A percentile compares a stretch with the other conserved stretches of the same genome.
Evolutionary conservation across 225 moss, liverwort and hornwort genomes (phyloP).

Genomic region (Ulota crispa): DNA sequence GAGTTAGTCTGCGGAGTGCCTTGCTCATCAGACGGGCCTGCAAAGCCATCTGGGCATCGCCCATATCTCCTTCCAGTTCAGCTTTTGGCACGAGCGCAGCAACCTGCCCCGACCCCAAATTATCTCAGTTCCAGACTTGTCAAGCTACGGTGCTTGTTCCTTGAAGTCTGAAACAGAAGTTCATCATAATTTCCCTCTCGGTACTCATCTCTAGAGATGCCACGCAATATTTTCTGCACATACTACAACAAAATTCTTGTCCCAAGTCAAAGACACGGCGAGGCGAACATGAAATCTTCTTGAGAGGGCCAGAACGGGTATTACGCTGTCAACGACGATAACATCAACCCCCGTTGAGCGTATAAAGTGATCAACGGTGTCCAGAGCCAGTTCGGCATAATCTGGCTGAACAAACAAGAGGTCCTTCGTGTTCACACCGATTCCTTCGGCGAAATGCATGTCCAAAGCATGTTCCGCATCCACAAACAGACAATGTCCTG

Average conservation of each 20-base stretch:
- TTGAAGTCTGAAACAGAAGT: background rate
- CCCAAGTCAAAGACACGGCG: background rate
- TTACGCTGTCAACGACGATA: slow-evolving; percentile 87
- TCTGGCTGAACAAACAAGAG: slow-evolving; percentile 83
- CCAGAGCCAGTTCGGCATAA: slow-evolving; percentile 75
- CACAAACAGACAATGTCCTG: slow-evolving; percentile 76
- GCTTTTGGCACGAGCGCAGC: slow-evolving; percentile 88
- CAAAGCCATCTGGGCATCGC: slow-evolving; percentile 79
- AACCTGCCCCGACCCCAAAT: slow-evolving; percentile 46
- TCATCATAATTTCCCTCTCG: background rate
- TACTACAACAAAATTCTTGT: background rate
- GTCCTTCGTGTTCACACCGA: slow-evolving; percentile 65
- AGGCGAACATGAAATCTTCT: slow-evolving; percentile 23
- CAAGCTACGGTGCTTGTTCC: background rate
- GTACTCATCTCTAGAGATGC: background rate
- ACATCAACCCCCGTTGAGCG: slow-evolving; percentile 68
- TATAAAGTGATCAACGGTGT: slow-evolving; percentile 74
- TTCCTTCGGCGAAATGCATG: slow-evolving; percentile 73
- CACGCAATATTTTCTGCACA: background rate
- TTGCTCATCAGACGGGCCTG: slow-evolving; percentile 90
- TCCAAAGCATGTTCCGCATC: slow-evolving; percentile 89
- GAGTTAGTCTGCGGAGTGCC: slow-evolving; percentile 75
- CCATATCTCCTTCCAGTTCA: slow-evolving; percentile 85
- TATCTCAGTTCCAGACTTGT: slow-evolving; percentile 1
- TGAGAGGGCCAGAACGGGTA: background rate